phyloP scores from a whole-genome alignment of 202 grass and related monocot genomes.

The Schoenoplectus tabernaemontani region DNA sequence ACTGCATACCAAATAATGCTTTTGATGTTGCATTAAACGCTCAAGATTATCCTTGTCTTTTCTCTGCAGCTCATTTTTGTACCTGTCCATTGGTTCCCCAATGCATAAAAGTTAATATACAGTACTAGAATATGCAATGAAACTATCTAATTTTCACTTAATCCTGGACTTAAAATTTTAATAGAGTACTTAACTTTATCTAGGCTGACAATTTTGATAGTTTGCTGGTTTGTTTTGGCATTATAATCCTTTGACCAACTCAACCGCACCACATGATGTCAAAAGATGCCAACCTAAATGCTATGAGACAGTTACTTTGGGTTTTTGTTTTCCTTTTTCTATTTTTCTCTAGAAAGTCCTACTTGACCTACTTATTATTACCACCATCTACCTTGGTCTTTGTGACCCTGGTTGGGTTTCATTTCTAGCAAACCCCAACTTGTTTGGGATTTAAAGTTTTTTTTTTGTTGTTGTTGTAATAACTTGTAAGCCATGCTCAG shows the following conservation, averaged over 20 bases:
- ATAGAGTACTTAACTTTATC: background rate
- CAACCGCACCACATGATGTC: background rate
- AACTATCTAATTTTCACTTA: background rate
- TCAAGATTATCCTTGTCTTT: slow-evolving; percentile 64
- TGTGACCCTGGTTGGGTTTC: no score
- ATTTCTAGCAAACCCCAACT: no score
- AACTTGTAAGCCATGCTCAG: no score
- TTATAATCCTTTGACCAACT: background rate
- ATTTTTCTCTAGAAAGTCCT: background rate
- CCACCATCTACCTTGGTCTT: no score
- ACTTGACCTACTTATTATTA: no score
- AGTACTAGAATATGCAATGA: background rate
- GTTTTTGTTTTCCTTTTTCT: background rate
- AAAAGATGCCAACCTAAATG: background rate
- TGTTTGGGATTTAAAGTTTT: no score
- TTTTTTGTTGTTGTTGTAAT: no score
- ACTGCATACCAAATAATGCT: slow-evolving; percentile 66
- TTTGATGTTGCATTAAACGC: slow-evolving; percentile 72
- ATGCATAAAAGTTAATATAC: background rate
- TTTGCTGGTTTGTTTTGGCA: background rate
- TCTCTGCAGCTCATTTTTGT: slow-evolving; percentile 77
- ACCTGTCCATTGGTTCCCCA: slow-evolving; percentile 30
- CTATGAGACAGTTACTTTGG: background rate
- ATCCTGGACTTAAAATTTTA: background rate
- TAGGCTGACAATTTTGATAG: background rate